Evolutionary conservation across 352 stramenopile species (phyloP).

Genomic region (Pythium apleroticum): DNA sequence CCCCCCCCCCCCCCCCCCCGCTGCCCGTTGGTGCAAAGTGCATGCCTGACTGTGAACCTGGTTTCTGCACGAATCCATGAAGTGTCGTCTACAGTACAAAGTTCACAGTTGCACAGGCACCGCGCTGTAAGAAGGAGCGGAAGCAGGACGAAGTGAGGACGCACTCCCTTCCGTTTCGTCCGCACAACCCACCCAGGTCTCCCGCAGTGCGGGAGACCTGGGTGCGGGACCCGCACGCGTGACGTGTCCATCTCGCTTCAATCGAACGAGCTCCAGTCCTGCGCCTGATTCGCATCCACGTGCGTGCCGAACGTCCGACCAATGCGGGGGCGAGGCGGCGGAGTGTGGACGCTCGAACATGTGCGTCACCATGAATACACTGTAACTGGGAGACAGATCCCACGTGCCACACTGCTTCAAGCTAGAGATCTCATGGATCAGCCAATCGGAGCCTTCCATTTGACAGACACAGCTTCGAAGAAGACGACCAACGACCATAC

Average conservation of each 20-base stretch:
- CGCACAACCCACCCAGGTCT: not conserved
- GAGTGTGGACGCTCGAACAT: not conserved
- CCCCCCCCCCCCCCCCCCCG: too few species aligned
- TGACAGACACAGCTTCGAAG: not conserved
- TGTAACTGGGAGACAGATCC: not conserved
- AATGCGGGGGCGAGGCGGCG: not conserved
- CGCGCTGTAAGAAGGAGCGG: not conserved
- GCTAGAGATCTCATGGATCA: not conserved
- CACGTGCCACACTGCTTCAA: not conserved
- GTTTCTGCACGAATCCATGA: not conserved
- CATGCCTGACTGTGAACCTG: not conserved
- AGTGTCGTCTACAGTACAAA: not conserved
- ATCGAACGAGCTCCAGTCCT: not conserved
- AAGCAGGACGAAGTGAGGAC: not conserved
- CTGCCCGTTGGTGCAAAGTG: too few species aligned
- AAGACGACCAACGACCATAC: not conserved
- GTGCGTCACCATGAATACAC: conserved; percentile 1
- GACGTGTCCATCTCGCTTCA: not conserved
- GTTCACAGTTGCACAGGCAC: not conserved
- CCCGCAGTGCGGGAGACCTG: too few species aligned
- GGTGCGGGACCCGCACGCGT: not conserved
- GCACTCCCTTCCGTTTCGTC: not conserved
- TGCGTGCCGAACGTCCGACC: not conserved
- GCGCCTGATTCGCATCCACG: not conserved
- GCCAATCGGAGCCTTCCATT: not conserved